phyloP scores from a whole-genome alignment of 345 rosid species.

The rapeseed (Brassica napus) region DNA sequence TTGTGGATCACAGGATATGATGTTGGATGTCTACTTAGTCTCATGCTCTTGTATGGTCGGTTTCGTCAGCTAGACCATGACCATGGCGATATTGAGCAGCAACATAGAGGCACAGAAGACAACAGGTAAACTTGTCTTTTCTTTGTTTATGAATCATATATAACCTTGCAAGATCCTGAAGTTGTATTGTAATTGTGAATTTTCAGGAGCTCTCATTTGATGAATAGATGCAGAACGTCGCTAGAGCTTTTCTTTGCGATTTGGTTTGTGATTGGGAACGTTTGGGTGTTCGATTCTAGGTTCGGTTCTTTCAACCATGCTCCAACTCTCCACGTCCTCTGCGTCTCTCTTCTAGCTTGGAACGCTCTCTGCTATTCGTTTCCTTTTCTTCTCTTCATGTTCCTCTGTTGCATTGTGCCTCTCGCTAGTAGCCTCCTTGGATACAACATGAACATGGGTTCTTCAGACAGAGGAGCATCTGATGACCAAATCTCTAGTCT shows the following conservation, averaged over 20 bases:
- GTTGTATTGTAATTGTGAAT: slow-evolving; percentile 11
- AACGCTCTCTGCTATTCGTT: slow-evolving; percentile 89
- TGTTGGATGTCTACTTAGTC: slow-evolving; percentile 70
- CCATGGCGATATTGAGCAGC: slow-evolving; percentile 68
- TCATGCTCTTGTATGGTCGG: slow-evolving; percentile 78
- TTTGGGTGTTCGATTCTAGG: slow-evolving; percentile 95
- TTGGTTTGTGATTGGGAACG: slow-evolving; percentile 99
- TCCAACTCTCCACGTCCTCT: slow-evolving; percentile 84
- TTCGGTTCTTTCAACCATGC: slow-evolving; percentile 76
- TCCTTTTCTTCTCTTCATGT: slow-evolving; percentile 85
- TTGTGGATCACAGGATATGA: slow-evolving; percentile 87
- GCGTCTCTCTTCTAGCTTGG: slow-evolving; percentile 88
- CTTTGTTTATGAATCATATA: not conserved
- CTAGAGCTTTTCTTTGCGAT: slow-evolving; percentile 98
- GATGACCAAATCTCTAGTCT: slow-evolving; percentile 84
- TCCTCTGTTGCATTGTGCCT: slow-evolving; percentile 88
- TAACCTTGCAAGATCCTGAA: not conserved
- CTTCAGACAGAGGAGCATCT: slow-evolving; percentile 76
- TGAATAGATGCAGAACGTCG: slow-evolving; percentile 87
- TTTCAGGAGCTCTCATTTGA: slow-evolving; percentile 72
- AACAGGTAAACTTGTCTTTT: slow-evolving; percentile 55
- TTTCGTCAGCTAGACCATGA: slow-evolving; percentile 57
- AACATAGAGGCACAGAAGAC: slow-evolving; percentile 61
- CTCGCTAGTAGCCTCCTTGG: slow-evolving; percentile 75
- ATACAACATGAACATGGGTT: slow-evolving; percentile 91